Conservation (phyloP, 2,329 filamentous ascomycete species). For the Alternaria angustiovoidea region DNA sequence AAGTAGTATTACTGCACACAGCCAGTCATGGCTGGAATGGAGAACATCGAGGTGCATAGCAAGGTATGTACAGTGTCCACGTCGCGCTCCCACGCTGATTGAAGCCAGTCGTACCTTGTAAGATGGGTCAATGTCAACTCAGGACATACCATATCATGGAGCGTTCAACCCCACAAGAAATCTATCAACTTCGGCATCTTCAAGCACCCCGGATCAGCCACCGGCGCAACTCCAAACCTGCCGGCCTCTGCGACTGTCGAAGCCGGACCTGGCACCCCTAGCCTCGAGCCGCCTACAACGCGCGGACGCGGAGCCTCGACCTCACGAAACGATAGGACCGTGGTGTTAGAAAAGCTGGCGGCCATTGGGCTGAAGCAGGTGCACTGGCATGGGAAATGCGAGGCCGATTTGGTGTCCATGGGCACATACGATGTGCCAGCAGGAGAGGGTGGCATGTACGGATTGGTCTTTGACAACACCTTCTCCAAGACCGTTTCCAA, state of each 20-base stretch:
- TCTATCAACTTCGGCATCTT: conserved; percentile 98
- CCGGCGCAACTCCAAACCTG: conserved; percentile 55
- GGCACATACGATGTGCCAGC: conserved; percentile 82
- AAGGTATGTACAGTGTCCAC: conserved; percentile 68
- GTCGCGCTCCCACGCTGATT: conserved; percentile 24
- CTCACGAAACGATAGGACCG: conserved; percentile 73
- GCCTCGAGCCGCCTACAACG: conserved; percentile 61
- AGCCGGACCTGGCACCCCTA: conserved; percentile 46
- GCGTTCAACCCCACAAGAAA: conserved; percentile 96
- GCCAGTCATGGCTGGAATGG: conserved; percentile 82
- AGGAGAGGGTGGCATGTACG: conserved; percentile 89
- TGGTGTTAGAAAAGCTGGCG: conserved; percentile 72
- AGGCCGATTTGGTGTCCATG: conserved; percentile 93
- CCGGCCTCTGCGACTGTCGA: conserved; percentile 44
- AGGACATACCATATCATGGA: conserved; percentile 95
- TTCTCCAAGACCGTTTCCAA: conserved; percentile 94
- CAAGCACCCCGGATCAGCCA: conserved; percentile 85
- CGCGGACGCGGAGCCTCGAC: conserved; percentile 62
- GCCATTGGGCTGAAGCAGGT: conserved; percentile 69
- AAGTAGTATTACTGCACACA: not conserved
- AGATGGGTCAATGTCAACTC: conserved; percentile 94
- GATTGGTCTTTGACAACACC: conserved; percentile 97
- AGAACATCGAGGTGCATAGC: conserved; percentile 96
- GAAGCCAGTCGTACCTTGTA: conserved; percentile 87
- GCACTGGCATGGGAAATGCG: conserved; percentile 90